phyloP scores from a whole-genome alignment of 192 early-diverging fungal species.

The Dispira simplex region DNA sequence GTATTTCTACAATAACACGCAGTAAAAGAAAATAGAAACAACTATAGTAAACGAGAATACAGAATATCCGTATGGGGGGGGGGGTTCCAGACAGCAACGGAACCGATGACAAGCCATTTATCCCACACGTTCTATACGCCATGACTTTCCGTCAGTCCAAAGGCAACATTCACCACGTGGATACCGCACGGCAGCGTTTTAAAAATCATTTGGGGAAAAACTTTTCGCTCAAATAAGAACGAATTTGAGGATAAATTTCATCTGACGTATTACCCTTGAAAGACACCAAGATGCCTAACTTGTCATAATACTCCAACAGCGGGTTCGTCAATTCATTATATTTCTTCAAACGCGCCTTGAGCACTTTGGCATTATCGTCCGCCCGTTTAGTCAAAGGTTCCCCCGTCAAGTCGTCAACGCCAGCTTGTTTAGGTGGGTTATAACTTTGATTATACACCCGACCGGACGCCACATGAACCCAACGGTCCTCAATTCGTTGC shows the following conservation, averaged over 20 bases:
- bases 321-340: constrained; percentile 69
- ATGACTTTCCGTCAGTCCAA: too few species aligned
- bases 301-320: constrained; percentile 68
- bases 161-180: too few species aligned
- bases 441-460: constrained; percentile 88
- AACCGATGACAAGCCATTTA: too few species aligned
- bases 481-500: constrained; percentile 83
- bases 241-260: constrained; percentile 80
- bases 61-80: too few species aligned
- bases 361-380: constrained; percentile 78
- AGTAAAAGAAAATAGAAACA: too few species aligned
- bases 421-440: constrained; percentile 73
- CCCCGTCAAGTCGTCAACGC: constrained; percentile 86
- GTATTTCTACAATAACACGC: too few species aligned
- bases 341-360: constrained; percentile 59
- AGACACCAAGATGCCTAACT: constrained; percentile 41
- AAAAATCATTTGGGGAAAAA: neutral
- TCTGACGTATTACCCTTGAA: constrained; percentile 75
- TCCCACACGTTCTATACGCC: too few species aligned
- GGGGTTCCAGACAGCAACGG: too few species aligned
- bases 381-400: constrained; percentile 74
- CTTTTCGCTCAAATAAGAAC: constrained; percentile 20
- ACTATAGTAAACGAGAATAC: too few species aligned
- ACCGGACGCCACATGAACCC: constrained; percentile 82
- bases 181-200: too few species aligned